Conservation (phyloP, 2,329 filamentous ascomycete species). For the Alternaria tenuissima region DNA sequence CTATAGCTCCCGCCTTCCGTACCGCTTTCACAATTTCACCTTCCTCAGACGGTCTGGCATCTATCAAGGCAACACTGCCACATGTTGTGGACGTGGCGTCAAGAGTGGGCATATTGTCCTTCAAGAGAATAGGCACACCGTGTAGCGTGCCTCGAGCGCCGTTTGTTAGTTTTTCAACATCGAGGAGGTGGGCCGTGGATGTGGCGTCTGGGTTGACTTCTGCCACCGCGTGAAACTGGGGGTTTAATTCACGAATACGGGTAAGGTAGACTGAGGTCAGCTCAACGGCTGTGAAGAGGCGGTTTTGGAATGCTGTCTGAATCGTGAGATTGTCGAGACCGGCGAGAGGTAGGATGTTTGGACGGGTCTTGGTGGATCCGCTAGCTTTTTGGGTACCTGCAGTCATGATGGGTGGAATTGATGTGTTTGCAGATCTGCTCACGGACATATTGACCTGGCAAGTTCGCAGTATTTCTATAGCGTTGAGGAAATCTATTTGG, state of each 20-base stretch:
- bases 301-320: neutral
- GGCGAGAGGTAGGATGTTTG: neutral
- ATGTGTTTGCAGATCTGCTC: neutral
- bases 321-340: neutral
- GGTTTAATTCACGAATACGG: constrained; percentile 64
- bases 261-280: constrained; percentile 56
- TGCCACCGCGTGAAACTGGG: constrained; percentile 64
- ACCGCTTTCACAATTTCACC: constrained; percentile 66
- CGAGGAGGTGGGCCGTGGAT: constrained; percentile 57
- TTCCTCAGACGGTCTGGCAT: constrained; percentile 63
- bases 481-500: too few relatives aligned
- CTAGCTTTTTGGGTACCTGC: neutral
- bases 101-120: constrained; percentile 68
- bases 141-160: constrained; percentile 61
- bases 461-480: neutral
- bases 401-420: neutral
- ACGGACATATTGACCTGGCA: neutral
- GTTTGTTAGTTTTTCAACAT: constrained; percentile 53
- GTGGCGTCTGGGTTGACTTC: constrained; percentile 57
- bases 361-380: neutral
- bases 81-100: constrained; percentile 44
- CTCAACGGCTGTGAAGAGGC: neutral
- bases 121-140: constrained; percentile 67
- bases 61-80: constrained; percentile 68
- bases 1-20: constrained; percentile 64